Percentiles rank a stretch among this genome's conserved stretches.
Evolutionary conservation across 805 yeast species (phyloP).

Genomic region (Saccharomycopsis capsularis): DNA sequence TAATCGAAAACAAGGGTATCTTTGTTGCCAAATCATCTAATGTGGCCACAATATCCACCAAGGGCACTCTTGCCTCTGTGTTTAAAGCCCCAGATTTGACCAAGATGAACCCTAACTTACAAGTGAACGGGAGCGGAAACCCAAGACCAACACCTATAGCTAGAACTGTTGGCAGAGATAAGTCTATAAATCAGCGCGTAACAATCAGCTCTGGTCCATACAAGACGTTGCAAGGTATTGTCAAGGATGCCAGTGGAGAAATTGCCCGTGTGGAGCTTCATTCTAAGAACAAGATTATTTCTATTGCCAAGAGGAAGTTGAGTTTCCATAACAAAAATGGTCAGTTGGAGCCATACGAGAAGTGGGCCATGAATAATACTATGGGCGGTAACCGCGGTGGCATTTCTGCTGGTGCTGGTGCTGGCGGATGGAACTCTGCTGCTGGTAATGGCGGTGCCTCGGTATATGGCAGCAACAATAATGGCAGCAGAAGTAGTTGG

Average conservation of each 20-base stretch:
- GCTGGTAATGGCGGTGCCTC: constrained; percentile 29
- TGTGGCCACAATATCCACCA: constrained; percentile 78
- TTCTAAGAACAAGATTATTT: constrained; percentile 81
- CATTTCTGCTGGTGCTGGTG: constrained; percentile 22
- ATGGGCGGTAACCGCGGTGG: constrained; percentile 23
- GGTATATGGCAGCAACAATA: constrained; percentile 29
- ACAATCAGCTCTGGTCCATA: constrained; percentile 85
- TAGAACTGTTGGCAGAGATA: constrained; percentile 67
- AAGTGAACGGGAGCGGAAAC: constrained; percentile 32
- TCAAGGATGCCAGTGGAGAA: constrained; percentile 88
- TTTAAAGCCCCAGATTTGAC: constrained; percentile 54
- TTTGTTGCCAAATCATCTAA: constrained; percentile 72
- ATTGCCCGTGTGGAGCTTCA: constrained; percentile 90
- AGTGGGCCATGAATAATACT: constrained; percentile 36
- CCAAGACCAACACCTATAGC: constrained; percentile 47
- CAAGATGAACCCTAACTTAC: constrained; percentile 78
- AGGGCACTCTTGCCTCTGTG: constrained; percentile 59
- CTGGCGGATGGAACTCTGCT: constrained; percentile 14
- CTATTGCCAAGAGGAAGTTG: constrained; percentile 72
- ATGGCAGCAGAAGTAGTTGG: constrained; percentile 11
- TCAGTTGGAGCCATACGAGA: constrained; percentile 68
- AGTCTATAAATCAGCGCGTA: constrained; percentile 75
- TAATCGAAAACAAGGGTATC: constrained; percentile 83
- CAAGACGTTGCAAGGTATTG: constrained; percentile 90
- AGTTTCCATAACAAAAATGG: constrained; percentile 66